Evolutionary conservation across 2,329 filamentous ascomycete species (phyloP).

Genomic region (Microdochium nivale): DNA sequence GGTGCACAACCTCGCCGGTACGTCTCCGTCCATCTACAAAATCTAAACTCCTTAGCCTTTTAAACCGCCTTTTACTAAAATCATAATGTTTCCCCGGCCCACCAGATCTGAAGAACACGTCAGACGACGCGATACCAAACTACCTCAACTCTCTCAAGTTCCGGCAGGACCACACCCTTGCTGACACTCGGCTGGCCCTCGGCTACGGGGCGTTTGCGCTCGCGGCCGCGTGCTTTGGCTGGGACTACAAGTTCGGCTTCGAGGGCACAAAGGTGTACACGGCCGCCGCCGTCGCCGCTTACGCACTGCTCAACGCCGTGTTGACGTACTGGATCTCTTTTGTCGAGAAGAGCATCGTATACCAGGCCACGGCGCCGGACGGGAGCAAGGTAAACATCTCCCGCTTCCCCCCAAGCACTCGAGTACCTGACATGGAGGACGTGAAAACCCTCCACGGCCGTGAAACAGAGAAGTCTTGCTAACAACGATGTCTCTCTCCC

Average conservation of each 20-base stretch:
- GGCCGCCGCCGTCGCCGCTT: constrained; percentile 66
- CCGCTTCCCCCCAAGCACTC: no score
- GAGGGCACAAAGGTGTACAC: constrained; percentile 78
- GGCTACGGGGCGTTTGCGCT: constrained; percentile 78
- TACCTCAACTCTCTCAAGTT: constrained; percentile 88
- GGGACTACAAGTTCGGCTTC: constrained; percentile 89
- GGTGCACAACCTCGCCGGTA: constrained; percentile 60
- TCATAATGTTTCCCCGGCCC: constrained; percentile 1
- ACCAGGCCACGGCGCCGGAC: constrained; percentile 59
- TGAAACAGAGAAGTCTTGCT: no score
- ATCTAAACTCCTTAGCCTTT: no score
- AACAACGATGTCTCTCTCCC: background rate
- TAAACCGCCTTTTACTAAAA: no score
- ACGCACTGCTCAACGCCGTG: constrained; percentile 68
- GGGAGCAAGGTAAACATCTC: constrained; percentile 30
- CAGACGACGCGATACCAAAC: constrained; percentile 87
- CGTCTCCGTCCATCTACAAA: constrained; percentile 1
- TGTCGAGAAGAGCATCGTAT: constrained; percentile 75
- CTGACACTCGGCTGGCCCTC: constrained; percentile 73
- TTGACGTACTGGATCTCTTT: constrained; percentile 78
- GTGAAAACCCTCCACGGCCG: no score
- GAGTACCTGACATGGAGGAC: no score
- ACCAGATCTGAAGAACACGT: constrained; percentile 92
- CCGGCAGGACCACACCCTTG: constrained; percentile 69
- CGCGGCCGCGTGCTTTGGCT: constrained; percentile 75